Percentiles rank a stretch among this genome's conserved stretches.
phyloP scores from a whole-genome alignment of 2,329 filamentous ascomycete species.

The Fusarium sp. region DNA sequence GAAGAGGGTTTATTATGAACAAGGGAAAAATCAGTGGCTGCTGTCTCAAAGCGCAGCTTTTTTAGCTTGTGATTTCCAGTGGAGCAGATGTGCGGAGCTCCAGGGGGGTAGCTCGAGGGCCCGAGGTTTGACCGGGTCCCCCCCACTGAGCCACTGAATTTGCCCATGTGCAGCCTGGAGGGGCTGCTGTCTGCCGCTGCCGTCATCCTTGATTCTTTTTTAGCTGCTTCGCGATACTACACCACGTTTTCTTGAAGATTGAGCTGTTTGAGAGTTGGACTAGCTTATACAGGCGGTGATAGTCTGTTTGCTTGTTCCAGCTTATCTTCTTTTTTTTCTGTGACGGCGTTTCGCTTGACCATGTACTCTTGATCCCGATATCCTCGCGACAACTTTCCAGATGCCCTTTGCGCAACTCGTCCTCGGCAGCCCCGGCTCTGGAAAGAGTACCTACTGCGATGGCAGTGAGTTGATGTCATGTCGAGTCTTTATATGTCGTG shows the following conservation, averaged over 20 bases:
- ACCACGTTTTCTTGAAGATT: conserved; percentile 4
- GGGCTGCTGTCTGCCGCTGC: conserved; percentile 31
- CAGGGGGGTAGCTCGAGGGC: conserved; percentile 34
- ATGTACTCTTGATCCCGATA: conserved; percentile 41
- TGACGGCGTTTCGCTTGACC: conserved; percentile 7
- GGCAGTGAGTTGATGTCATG: conserved; percentile 67
- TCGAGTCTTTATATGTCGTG: neutral
- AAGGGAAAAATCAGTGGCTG: conserved; percentile 35
- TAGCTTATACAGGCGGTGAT: conserved; percentile 11
- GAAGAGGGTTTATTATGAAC: conserved; percentile 39
- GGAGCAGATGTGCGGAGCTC: conserved; percentile 35
- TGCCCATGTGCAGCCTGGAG: conserved; percentile 38
- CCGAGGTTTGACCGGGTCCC: conserved; percentile 41
- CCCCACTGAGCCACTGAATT: conserved; percentile 37
- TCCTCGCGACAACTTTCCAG: conserved; percentile 32
- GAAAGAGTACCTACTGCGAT: conserved; percentile 98
- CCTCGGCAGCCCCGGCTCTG: conserved; percentile 91
- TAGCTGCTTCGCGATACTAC: conserved; percentile 15
- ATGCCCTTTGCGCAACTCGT: conserved; percentile 79
- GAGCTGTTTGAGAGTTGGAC: neutral
- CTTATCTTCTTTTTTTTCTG: neutral
- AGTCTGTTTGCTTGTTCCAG: conserved; percentile 17
- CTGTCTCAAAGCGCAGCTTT: conserved; percentile 33
- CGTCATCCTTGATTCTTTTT: conserved; percentile 20
- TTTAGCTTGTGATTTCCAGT: conserved; percentile 42